Conservation (phyloP, 176 grass and related monocot genomes). For the Oryza officinalis region DNA sequence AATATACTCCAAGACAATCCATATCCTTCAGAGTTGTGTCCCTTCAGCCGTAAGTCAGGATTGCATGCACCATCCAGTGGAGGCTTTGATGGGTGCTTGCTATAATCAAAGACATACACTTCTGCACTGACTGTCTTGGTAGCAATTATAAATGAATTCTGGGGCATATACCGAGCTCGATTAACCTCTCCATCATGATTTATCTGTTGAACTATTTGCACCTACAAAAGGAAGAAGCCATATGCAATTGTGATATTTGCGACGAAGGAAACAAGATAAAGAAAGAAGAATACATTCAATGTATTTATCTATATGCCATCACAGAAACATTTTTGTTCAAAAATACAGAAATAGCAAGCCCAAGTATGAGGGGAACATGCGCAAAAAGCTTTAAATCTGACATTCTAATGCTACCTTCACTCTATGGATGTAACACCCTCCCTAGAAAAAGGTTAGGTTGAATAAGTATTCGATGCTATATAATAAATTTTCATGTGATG, state of each 20-base stretch:
- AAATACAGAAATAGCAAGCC: not conserved
- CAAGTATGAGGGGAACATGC: not conserved
- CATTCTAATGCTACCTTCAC: not conserved
- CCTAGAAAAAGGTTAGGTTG: not conserved
- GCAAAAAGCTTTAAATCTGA: constrained; percentile 3
- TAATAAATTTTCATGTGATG: not conserved
- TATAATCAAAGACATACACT: constrained; percentile 97
- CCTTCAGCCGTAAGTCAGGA: constrained; percentile 91
- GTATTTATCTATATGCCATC: not conserved
- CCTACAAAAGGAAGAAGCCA: constrained; percentile 50
- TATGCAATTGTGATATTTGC: not conserved
- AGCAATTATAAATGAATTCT: constrained; percentile 97
- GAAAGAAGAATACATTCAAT: constrained; percentile 1
- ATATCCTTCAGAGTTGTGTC: constrained; percentile 96
- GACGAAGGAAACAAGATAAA: not conserved
- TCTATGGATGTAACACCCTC: not conserved
- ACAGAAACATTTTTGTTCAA: not conserved
- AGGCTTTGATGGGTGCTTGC: constrained; percentile 98
- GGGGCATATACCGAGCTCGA: constrained; percentile 96
- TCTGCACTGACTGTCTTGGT: constrained; percentile 96
- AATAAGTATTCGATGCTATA: not conserved
- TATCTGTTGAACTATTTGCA: constrained; percentile 99
- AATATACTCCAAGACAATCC: constrained; percentile 96
- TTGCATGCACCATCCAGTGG: constrained; percentile 87
- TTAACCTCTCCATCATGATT: constrained; percentile 99